These are phyloP conservation scores for Myriangium duriaei DNA, from an alignment of 2,329 filamentous ascomycete genomes.

Conservation along the genomic window DNA sequence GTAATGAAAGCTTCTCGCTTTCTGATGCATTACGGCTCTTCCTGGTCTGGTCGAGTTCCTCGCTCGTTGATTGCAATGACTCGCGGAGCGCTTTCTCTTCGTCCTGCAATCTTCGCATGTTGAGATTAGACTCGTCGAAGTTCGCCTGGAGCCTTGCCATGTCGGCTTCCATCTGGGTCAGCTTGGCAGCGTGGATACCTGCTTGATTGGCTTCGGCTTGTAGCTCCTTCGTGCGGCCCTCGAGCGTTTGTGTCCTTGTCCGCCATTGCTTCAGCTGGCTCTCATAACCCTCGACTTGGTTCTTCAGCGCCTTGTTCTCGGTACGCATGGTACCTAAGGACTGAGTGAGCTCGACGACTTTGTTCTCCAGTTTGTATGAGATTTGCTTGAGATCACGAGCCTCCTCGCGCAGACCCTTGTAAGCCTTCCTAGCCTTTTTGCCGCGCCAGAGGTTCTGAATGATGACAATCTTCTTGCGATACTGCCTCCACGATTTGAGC, in stretches of 20 bases:
- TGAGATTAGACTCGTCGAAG: constrained; percentile 80
- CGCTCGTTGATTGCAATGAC: constrained; percentile 62
- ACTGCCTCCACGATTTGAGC: constrained; percentile 70
- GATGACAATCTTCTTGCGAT: constrained; percentile 77
- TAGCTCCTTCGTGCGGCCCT: constrained; percentile 81
- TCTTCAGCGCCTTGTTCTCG: constrained; percentile 80
- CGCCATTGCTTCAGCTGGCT: constrained; percentile 94
- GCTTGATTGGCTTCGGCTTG: constrained; percentile 96
- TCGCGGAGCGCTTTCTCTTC: constrained; percentile 81
- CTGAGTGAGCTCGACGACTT: constrained; percentile 96
- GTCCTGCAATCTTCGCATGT: constrained; percentile 87
- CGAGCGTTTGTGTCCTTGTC: constrained; percentile 77
- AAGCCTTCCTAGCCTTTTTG: constrained; percentile 63
- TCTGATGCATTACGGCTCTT: constrained; percentile 65
- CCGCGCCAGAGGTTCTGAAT: constrained; percentile 92
- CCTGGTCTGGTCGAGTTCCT: constrained; percentile 70
- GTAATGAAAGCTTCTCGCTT: constrained; percentile 70
- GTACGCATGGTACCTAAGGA: constrained; percentile 82
- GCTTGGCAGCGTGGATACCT: constrained; percentile 81
- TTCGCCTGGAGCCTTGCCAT: constrained; percentile 82
- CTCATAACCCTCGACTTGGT: constrained; percentile 91
- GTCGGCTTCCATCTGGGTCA: constrained; percentile 87
- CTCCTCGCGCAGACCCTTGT: constrained; percentile 88
- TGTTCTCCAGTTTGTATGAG: constrained; percentile 98
- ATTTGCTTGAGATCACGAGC: constrained; percentile 98